These are phyloP conservation scores for Solanum chiquidenum DNA, from an alignment of 257 asterid genomes.

Conservation along the genomic window DNA sequence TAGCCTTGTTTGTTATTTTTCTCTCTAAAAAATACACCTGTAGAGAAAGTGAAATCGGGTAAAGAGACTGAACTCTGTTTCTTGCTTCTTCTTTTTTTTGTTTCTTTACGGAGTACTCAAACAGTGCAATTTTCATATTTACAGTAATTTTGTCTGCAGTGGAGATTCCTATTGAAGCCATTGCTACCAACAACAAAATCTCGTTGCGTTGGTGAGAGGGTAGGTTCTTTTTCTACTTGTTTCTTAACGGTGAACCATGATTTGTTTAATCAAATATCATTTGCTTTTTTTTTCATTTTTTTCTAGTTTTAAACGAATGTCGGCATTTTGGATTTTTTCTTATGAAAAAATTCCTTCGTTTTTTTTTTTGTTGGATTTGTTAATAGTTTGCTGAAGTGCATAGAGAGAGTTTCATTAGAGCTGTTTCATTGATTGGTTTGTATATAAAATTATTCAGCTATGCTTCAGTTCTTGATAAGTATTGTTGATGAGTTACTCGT, in stretches of 20 bases:
- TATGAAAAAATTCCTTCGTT: not conserved
- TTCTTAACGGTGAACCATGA: not conserved
- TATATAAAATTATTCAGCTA: not conserved
- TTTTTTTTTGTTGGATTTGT: not conserved
- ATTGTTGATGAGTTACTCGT: not conserved
- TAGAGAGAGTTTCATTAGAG: not conserved
- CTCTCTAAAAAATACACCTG: not conserved
- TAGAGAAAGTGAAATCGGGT: not conserved
- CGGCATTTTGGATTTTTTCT: too few relatives aligned
- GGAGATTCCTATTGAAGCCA: not conserved
- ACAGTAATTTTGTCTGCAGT: not conserved
- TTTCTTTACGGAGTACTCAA: not conserved
- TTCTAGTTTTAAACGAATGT: too few relatives aligned
- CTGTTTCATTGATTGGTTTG: not conserved
- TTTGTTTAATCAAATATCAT: not conserved
- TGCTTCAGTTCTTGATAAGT: not conserved
- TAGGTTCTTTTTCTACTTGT: not conserved
- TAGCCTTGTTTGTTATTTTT: not conserved
- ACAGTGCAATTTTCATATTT: not conserved
- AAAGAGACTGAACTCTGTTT: not conserved
- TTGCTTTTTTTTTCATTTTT: not conserved
- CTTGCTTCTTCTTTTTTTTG: not conserved
- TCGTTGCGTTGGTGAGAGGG: not conserved
- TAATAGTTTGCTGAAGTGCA: not conserved
- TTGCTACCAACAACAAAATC: too few relatives aligned